These are phyloP conservation scores for Canariomyces notabilis DNA, from an alignment of 2,329 filamentous ascomycete genomes.

Conservation along the genomic window DNA sequence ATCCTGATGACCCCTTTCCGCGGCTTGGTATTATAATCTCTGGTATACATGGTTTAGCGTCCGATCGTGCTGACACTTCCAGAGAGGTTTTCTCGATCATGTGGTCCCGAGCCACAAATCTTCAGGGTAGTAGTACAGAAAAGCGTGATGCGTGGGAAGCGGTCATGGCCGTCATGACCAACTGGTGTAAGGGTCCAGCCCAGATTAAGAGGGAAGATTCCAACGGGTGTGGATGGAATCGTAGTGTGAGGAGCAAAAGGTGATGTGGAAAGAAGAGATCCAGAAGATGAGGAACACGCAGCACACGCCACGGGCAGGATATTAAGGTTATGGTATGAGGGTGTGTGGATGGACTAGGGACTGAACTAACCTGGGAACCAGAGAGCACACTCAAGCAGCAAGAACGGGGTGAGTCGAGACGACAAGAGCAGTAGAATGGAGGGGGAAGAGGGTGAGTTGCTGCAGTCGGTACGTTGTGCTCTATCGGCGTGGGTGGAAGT, in stretches of 20 bases:
- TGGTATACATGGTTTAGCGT: conserved; percentile 44
- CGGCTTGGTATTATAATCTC: conserved; percentile 39
- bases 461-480: conserved; percentile 16
- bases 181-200: conserved; percentile 23
- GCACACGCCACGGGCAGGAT: conserved; percentile 12
- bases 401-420: conserved; percentile 13
- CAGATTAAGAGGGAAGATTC: conserved; percentile 22
- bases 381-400: conserved; percentile 4
- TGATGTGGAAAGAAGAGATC: conserved; percentile 20
- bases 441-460: conserved; percentile 5
- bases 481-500: conserved; percentile 11
- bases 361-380: conserved; percentile 21
- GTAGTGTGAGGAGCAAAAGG: too few relatives aligned
- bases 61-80: conserved; percentile 22
- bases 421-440: conserved; percentile 8
- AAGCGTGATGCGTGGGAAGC: conserved; percentile 30
- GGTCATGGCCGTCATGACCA: conserved; percentile 31
- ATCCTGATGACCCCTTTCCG: conserved; percentile 54
- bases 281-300: conserved; percentile 22
- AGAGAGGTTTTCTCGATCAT: conserved; percentile 9
- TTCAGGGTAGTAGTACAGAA: conserved; percentile 27
- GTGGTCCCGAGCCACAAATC: conserved; percentile 21
- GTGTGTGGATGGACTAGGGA: conserved; percentile 16
- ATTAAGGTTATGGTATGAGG: conserved; percentile 11
- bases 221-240: too few relatives aligned